Evolutionary conservation across 306 rosid genomes (phyloP).

Genomic region (Cucurbita ficifolia): DNA sequence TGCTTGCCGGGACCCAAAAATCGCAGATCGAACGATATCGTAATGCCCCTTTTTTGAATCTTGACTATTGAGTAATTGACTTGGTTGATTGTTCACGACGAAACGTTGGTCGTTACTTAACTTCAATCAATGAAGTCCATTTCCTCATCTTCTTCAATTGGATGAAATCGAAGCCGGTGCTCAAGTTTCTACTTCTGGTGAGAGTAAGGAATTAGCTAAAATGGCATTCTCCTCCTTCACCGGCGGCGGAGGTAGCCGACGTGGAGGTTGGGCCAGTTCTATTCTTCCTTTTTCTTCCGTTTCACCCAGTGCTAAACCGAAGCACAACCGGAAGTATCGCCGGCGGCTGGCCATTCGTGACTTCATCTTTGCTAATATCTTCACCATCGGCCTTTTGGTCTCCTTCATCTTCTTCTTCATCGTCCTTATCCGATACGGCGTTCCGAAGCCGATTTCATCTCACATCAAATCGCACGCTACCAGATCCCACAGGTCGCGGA

Average conservation of each 20-base stretch:
- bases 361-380: slow-evolving; percentile 62
- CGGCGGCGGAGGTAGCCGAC: slow-evolving; percentile 30
- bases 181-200: not conserved
- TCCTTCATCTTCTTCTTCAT: slow-evolving; percentile 51
- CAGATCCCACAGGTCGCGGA: slow-evolving; percentile 23
- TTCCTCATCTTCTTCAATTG: not conserved
- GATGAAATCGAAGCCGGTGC: slow-evolving; percentile 1
- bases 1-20: not conserved
- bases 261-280: slow-evolving; percentile 56
- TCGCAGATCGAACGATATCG: slow-evolving; percentile 1
- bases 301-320: slow-evolving; percentile 47
- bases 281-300: slow-evolving; percentile 36
- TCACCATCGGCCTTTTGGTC: slow-evolving; percentile 50
- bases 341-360: slow-evolving; percentile 43
- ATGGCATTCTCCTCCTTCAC: slow-evolving; percentile 52
- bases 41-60: not conserved
- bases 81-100: not conserved
- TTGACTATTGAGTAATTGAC: not conserved
- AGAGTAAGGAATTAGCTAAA: not conserved
- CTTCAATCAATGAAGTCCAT: not conserved
- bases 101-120: not conserved
- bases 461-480: slow-evolving; percentile 22
- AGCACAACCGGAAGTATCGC: slow-evolving; percentile 42
- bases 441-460: slow-evolving; percentile 56
- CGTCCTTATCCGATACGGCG: slow-evolving; percentile 51